Evolutionary conservation across 2,329 filamentous ascomycete species (phyloP).

Genomic region (Colletotrichum brevisporum): DNA sequence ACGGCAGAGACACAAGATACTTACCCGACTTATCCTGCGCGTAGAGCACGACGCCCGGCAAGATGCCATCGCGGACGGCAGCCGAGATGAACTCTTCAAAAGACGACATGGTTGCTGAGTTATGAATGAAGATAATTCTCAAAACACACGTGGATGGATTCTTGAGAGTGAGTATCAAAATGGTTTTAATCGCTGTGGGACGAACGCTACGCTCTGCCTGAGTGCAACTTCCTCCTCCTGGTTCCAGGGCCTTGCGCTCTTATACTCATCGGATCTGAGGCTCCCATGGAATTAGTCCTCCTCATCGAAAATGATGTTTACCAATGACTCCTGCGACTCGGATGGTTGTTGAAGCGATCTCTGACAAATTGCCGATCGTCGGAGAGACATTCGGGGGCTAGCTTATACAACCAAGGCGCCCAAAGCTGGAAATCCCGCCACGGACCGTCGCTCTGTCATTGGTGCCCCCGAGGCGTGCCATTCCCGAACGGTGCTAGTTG

Average conservation of each 20-base stretch:
- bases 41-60: slow-evolving; percentile 36
- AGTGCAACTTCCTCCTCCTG: background rate
- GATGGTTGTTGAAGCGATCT: background rate
- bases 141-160: background rate
- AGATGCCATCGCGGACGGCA: slow-evolving; percentile 29
- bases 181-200: background rate
- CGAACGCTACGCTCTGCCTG: background rate
- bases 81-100: slow-evolving; percentile 34
- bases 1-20: background rate
- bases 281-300: background rate
- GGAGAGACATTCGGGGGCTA: background rate
- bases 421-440: no score
- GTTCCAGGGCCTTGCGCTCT: background rate
- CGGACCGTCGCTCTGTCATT: no score
- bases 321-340: background rate
- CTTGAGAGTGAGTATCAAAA: background rate
- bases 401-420: background rate
- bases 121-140: background rate
- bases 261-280: background rate
- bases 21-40: slow-evolving; percentile 34
- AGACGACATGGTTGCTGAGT: slow-evolving; percentile 18
- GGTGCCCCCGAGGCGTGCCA: no score
- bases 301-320: background rate
- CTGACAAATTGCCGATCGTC: background rate
- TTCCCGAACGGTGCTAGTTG: no score